Conservation (phyloP, 1,139 yeast genomes). For the Hansenula anomala region DNA sequence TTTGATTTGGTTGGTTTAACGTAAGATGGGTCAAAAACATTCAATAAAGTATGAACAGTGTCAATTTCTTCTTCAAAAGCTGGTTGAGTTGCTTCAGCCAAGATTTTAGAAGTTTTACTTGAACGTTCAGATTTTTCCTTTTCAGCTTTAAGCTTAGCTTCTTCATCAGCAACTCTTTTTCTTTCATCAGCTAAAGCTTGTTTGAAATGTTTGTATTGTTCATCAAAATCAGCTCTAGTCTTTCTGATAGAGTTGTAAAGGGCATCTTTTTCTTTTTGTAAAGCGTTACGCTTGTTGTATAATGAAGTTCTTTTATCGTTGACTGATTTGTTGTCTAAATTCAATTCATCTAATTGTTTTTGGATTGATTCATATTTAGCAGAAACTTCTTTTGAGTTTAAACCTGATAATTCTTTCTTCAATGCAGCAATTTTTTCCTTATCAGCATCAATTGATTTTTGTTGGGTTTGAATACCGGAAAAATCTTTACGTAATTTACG, state of each 20-base stretch:
- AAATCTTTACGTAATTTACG: slow-evolving; percentile 82
- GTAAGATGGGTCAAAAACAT: slow-evolving; percentile 74
- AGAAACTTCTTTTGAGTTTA: slow-evolving; percentile 60
- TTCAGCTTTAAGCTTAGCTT: slow-evolving; percentile 47
- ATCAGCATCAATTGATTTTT: slow-evolving; percentile 76
- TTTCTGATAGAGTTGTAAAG: slow-evolving; percentile 59
- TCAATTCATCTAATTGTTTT: slow-evolving; percentile 55
- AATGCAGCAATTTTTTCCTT: slow-evolving; percentile 71
- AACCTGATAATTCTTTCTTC: slow-evolving; percentile 59
- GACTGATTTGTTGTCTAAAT: slow-evolving; percentile 57
- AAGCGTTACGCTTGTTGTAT: slow-evolving; percentile 60
- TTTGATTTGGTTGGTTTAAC: slow-evolving; percentile 45
- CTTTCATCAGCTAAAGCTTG: slow-evolving; percentile 64
- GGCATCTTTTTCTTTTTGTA: slow-evolving; percentile 67
- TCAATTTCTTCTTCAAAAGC: slow-evolving; percentile 77
- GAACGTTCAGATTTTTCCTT: slow-evolving; percentile 60
- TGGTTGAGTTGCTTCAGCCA: slow-evolving; percentile 70
- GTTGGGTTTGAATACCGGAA: slow-evolving; percentile 67
- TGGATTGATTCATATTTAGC: slow-evolving; percentile 50
- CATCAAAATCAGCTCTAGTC: slow-evolving; percentile 64
- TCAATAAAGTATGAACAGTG: slow-evolving; percentile 66
- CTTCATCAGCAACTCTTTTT: slow-evolving; percentile 67
- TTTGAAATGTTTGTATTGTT: slow-evolving; percentile 67
- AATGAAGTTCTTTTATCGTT: slow-evolving; percentile 63
- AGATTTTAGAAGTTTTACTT: slow-evolving; percentile 61